Evolutionary conservation across 2,329 filamentous ascomycete species (phyloP).

Genomic region (Paraconiothyrium sp.): DNA sequence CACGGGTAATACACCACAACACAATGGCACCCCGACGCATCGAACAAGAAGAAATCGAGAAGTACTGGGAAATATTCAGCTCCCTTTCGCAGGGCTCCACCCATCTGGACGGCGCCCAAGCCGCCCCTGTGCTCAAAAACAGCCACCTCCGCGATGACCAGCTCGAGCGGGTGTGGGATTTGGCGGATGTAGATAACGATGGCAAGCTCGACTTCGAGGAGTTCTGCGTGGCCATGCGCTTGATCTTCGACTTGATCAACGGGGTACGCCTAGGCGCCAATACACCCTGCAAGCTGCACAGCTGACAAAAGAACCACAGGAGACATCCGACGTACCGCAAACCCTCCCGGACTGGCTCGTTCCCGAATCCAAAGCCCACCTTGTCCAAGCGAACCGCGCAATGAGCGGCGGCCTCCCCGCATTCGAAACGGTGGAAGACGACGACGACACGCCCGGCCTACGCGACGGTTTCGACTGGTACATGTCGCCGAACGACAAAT

Average conservation of each 20-base stretch:
- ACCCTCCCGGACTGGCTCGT: constrained; percentile 94
- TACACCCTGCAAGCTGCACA: background rate
- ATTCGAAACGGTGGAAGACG: constrained; percentile 82
- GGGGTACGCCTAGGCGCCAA: constrained; percentile 67
- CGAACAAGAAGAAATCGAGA: constrained; percentile 77
- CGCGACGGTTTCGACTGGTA: constrained; percentile 99
- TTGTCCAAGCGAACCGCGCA: constrained; percentile 52
- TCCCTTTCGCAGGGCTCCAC: constrained; percentile 71
- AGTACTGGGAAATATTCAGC: constrained; percentile 83
- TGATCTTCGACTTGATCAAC: constrained; percentile 97
- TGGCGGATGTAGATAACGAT: constrained; percentile 96
- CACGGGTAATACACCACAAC: background rate
- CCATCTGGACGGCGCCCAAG: constrained; percentile 74
- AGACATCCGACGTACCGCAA: constrained; percentile 82
- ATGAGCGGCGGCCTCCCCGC: constrained; percentile 80
- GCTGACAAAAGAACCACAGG: constrained; percentile 60
- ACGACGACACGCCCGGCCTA: constrained; percentile 82
- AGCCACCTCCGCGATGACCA: constrained; percentile 78
- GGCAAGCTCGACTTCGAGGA: constrained; percentile 99
- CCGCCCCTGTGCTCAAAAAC: constrained; percentile 77
- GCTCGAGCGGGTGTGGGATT: constrained; percentile 96
- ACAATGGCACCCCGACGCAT: constrained; percentile 63
- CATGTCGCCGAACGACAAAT: constrained; percentile 90
- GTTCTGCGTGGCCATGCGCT: constrained; percentile 97
- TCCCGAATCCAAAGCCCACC: constrained; percentile 74